phyloP scores from a whole-genome alignment of 164 flowering plant genomes.

The Berberis vulgaris region DNA sequence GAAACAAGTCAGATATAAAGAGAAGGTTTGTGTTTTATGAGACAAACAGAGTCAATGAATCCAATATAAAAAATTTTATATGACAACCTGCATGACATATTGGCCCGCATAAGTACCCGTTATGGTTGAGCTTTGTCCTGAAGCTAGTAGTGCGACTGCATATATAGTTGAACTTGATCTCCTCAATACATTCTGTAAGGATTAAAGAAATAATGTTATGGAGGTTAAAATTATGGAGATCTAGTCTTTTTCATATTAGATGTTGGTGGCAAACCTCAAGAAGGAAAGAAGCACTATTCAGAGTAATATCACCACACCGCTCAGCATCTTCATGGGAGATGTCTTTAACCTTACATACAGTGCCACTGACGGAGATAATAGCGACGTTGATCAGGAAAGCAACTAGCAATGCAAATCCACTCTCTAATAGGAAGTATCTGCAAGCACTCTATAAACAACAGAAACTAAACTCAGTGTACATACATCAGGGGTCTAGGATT shows the following conservation, averaged over 20 bases:
- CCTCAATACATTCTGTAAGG: constrained; percentile 67
- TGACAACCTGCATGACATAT: constrained; percentile 70
- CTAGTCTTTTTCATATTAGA: background rate
- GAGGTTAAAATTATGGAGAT: background rate
- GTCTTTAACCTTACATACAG: constrained; percentile 43
- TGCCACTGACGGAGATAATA: constrained; percentile 60
- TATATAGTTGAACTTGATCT: constrained; percentile 50
- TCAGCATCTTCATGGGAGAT: constrained; percentile 20
- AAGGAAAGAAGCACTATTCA: constrained; percentile 72
- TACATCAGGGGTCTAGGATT: background rate
- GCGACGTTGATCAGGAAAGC: constrained; percentile 80
- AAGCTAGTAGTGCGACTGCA: constrained; percentile 71
- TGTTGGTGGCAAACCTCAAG: constrained; percentile 39
- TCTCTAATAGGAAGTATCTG: constrained; percentile 65
- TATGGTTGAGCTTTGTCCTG: constrained; percentile 87
- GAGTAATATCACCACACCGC: constrained; percentile 50
- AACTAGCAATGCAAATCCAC: constrained; percentile 67
- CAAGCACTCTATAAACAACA: constrained; percentile 57
- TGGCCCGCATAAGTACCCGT: constrained; percentile 96
- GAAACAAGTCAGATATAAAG: background rate
- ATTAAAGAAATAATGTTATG: background rate
- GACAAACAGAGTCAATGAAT: background rate
- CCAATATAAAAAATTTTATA: background rate
- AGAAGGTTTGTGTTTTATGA: background rate
- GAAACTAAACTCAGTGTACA: background rate